Base-by-base conservation (phyloP, 352 stramenopile genomes). In the Pythium coloratum region DNA sequence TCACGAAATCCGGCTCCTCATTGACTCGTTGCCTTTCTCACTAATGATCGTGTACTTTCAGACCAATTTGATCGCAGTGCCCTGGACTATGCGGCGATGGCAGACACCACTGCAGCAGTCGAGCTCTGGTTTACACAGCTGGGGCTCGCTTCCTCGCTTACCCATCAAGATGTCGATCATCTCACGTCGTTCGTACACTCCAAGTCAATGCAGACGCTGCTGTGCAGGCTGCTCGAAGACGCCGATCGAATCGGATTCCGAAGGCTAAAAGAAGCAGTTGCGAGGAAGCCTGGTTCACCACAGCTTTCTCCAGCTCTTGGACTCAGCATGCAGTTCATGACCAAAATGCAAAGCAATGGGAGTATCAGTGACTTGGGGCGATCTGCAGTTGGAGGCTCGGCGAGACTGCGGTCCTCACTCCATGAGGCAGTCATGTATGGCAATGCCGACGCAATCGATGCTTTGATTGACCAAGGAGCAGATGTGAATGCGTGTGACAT, bases 351-450 rank as follows among this genome's bases (percentile, higher is more conserved):
- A 12, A 66, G 32, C 9, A 44, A 3, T 34, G 20, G 3, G 9
- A 44, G 20, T 44, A 34, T 20, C 18, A 5, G 28, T 36, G 46
- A n/a, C 3, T 26, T 28, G 13, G 57, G 4, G 3, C 10, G 8
- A 6, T 3, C n/a, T 10, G 46, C 26, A 8, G 1, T 14, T 32
- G 10, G 28, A 3, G 30, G 10, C 16, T 38, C 36, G 2, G 34
- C 36, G 26, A 53, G 20, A 30, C 46, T 53, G 2, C 5, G 64
- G 28, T 72, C 76, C 2, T 66, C 73, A 6, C 46, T 92, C 6
- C 72, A 88, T n/a, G 71, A 76, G 40, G 81, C 84, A 44, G 72
- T 67, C 1, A 81, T 82, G 58, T 87, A 78, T 55, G 84, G 76
- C 2, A 83, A 87, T 42, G 36, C 69, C 2, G 53, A 71, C 0